Conservation (phyloP, 805 yeast species). For the Ogataea methanolica region DNA sequence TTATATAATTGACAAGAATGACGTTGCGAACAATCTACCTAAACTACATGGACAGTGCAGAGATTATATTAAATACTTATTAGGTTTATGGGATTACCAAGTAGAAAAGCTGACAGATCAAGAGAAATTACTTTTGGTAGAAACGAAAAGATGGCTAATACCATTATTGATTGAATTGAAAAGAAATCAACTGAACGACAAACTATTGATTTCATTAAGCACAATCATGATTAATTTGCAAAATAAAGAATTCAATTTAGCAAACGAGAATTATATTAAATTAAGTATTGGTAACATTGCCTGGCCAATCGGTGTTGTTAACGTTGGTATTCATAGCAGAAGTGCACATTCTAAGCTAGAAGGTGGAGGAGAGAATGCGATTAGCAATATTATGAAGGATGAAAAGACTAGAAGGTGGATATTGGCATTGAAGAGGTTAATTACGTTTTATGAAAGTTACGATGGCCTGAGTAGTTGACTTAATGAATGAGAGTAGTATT, state of each 20-base stretch:
- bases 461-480: too few relatives aligned
- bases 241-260: conserved; percentile 40
- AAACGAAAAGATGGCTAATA: conserved; percentile 45
- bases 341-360: conserved; percentile 55
- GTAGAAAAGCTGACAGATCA: conserved; percentile 8
- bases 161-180: conserved; percentile 55
- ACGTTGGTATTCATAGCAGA: conserved; percentile 76
- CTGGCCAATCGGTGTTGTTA: conserved; percentile 86
- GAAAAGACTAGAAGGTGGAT: conserved; percentile 76
- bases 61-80: conserved; percentile 40
- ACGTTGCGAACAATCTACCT: conserved; percentile 29
- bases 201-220: conserved; percentile 48
- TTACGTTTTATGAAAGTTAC: conserved; percentile 45
- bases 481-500: too few relatives aligned
- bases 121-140: conserved; percentile 29
- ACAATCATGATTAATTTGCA: conserved; percentile 64
- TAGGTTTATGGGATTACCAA: conserved; percentile 34
- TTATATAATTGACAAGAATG: conserved; percentile 22
- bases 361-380: conserved; percentile 21
- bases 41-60: conserved; percentile 39
- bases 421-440: conserved; percentile 64
- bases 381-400: conserved; percentile 74
- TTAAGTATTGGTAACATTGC: conserved; percentile 84
- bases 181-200: conserved; percentile 32
- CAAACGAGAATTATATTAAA: conserved; percentile 67